A percentile compares a stretch with the other conserved stretches of the same genome.
phyloP scores from a whole-genome alignment of 257 asterid genomes.

The Solanum clarkiae region DNA sequence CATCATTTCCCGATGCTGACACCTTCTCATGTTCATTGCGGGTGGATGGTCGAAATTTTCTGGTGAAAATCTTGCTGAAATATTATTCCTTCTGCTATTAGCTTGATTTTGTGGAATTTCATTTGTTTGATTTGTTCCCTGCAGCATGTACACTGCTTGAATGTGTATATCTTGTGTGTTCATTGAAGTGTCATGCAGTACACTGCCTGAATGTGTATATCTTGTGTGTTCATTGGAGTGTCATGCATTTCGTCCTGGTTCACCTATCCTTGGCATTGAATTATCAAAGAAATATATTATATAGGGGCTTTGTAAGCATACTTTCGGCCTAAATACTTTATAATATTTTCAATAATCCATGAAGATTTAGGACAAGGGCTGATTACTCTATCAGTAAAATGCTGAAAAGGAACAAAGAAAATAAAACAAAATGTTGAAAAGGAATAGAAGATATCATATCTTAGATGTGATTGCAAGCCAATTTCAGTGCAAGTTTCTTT shows the following conservation, averaged over 20 bases:
- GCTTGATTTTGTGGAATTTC: neutral
- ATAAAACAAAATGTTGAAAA: neutral
- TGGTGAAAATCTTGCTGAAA: constrained; percentile 9
- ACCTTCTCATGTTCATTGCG: neutral
- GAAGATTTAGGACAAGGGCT: neutral
- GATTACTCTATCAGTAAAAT: neutral
- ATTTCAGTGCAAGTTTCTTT: neutral
- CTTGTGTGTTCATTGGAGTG: neutral
- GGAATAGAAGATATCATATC: neutral
- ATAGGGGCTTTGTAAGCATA: neutral
- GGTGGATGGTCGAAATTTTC: constrained; percentile 5
- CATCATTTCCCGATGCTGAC: neutral
- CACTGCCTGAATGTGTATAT: neutral
- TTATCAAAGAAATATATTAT: neutral
- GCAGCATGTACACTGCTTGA: neutral
- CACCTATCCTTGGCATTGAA: neutral
- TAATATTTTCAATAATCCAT: neutral
- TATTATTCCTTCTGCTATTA: neutral
- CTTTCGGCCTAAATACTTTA: neutral
- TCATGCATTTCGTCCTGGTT: neutral
- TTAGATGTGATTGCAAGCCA: neutral
- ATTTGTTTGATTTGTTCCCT: neutral
- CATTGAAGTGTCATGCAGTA: neutral
- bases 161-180: neutral
- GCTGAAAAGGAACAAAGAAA: neutral